These are phyloP conservation scores for Boletus rubescentipes DNA, from an alignment of 768 basidiomycete species.

Conservation along the genomic window DNA sequence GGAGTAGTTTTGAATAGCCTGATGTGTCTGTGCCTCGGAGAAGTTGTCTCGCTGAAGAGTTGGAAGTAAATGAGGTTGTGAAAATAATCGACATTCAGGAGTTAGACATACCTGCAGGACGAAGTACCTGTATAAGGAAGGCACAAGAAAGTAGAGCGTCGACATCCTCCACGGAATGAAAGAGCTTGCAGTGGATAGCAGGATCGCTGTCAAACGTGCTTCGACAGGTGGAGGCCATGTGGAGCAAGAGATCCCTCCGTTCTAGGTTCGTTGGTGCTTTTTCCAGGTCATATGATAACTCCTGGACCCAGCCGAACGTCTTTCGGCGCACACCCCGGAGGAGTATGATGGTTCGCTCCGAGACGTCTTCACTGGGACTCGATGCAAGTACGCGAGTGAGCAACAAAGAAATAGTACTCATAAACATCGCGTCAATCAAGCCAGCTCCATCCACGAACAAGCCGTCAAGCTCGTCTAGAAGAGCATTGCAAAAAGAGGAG, in stretches of 20 bases:
- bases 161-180: background rate
- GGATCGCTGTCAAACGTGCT: background rate
- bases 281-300: background rate
- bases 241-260: background rate
- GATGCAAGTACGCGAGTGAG: no score
- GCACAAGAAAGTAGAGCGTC: conserved; percentile 19
- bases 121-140: conserved; percentile 20
- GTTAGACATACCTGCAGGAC: background rate
- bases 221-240: background rate
- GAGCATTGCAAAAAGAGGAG: background rate
- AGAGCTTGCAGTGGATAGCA: no score
- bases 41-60: no score
- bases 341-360: no score
- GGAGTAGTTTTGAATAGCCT: background rate
- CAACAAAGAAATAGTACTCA: conserved; percentile 34
- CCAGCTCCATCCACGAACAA: background rate
- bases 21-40: no score
- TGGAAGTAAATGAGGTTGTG: no score
- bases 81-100: no score
- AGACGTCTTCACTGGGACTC: no score
- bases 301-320: background rate
- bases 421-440: conserved; percentile 26
- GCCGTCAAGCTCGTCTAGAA: background rate
- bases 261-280: background rate
- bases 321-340: background rate